phyloP scores from a whole-genome alignment of 139 green algal species.

The Edaphochlamys debaryana region DNA sequence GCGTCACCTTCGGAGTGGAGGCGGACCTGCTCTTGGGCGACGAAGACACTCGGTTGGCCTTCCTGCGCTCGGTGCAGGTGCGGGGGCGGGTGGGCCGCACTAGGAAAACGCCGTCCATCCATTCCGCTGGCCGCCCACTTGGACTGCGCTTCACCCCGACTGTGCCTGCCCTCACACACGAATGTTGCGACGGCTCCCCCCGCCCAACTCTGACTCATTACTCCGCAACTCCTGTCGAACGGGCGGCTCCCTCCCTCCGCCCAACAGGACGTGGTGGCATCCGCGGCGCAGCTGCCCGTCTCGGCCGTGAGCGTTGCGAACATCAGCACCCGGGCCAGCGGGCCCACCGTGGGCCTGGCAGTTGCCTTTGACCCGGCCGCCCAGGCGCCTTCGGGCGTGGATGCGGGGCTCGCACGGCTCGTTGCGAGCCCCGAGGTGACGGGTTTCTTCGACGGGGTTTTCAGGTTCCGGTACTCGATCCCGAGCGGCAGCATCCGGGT shows the following conservation, averaged over 20 bases:
- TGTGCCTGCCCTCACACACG: too few relatives aligned
- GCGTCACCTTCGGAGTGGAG: not conserved
- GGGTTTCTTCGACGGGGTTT: not conserved
- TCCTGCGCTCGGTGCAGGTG: too few relatives aligned
- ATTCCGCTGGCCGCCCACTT: not conserved
- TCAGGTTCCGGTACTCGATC: not conserved
- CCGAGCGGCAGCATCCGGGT: not conserved
- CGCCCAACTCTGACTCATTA: too few relatives aligned
- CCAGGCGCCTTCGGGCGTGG: not conserved
- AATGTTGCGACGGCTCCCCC: too few relatives aligned
- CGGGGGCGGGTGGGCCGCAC: too few relatives aligned
- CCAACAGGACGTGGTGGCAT: too few relatives aligned
- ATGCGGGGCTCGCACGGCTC: not conserved
- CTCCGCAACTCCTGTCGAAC: too few relatives aligned
- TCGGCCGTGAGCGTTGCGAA: not conserved
- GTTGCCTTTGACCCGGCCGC: not conserved
- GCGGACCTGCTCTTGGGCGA: not conserved
- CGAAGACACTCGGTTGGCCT: not conserved
- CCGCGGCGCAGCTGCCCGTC: not conserved
- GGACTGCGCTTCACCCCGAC: too few relatives aligned
- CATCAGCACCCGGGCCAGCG: not conserved
- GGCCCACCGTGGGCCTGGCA: not conserved
- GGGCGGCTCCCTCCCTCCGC: too few relatives aligned
- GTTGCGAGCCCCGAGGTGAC: too few relatives aligned
- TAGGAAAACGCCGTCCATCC: too few relatives aligned